phyloP scores from a whole-genome alignment of 352 stramenopile species.

The Elongisporangium anandrum region DNA sequence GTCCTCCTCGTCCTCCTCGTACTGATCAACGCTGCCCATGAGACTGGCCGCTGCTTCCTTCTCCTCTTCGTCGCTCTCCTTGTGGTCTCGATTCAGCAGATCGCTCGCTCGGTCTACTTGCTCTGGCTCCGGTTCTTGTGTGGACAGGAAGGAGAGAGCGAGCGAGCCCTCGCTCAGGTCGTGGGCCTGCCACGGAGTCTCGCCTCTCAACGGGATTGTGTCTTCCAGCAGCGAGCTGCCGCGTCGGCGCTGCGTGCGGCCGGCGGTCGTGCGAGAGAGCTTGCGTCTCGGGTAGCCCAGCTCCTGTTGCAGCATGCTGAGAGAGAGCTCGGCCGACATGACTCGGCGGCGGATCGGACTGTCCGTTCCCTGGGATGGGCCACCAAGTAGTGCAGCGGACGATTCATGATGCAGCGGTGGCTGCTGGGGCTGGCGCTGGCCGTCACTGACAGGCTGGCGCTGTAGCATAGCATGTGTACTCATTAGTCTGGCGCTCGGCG shows the following conservation, averaged over 20 bases:
- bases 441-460: not conserved
- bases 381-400: not conserved
- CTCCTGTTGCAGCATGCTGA: slow-evolving; percentile 68
- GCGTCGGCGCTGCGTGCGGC: slow-evolving; percentile 22
- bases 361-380: not conserved
- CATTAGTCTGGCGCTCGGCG: not conserved
- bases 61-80: slow-evolving; percentile 5
- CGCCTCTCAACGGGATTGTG: not conserved
- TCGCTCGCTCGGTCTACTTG: slow-evolving; percentile 4
- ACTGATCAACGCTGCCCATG: slow-evolving; percentile 1
- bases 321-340: slow-evolving; percentile 50
- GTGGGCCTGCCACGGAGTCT: not conserved
- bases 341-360: slow-evolving; percentile 28
- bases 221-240: slow-evolving; percentile 33
- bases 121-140: slow-evolving; percentile 10
- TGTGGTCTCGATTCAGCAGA: slow-evolving; percentile 2
- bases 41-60: not conserved
- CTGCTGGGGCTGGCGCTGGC: not conserved
- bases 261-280: slow-evolving; percentile 7
- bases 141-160: not conserved
- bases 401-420: not conserved
- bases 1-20: slow-evolving; percentile 15
- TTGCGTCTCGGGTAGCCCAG: slow-evolving; percentile 60
- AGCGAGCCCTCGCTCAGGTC: not conserved
- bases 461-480: not conserved